Evolutionary conservation across 805 yeast species (phyloP), one percentile per base, ranked within the genome.

Genomic region (Starmerella roubikii): DNA sequence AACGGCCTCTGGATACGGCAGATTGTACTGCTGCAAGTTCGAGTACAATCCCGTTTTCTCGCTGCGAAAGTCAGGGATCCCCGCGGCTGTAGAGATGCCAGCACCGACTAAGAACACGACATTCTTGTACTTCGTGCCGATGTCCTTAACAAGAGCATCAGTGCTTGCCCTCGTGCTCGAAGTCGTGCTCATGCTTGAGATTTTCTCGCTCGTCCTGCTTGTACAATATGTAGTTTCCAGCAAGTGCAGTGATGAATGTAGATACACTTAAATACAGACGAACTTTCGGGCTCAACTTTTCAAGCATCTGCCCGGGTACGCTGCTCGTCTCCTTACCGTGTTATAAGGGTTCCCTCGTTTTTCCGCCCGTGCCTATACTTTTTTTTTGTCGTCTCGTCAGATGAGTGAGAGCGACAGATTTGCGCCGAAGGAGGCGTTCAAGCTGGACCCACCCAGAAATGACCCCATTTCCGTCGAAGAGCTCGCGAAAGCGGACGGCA

Each of bases 1-100:
- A 1, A 88, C 95, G 0, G 96, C 96, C 55, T 88, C 98, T 1
- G 96, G 91, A 55, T 73, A 85, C 5, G 97, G 97, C 35, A 88
- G 62, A 26, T 81, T 68, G 28, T 86, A 65, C 46, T 73, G 67
- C 38, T 53, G 53, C 37, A 88, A 63, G 55, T 88, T 88, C 46
- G 85, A 72, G 53, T 88, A 88, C 6, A 88, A 67, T 0, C 67
- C 67, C 1, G 97, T 88, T 31, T 74, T 71, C 1, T 96, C 96
- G 16, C 93, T 76, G 49, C 97, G 66, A 57, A 88, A 88, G 57
- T 88, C 98, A 0, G 97, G 98, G 33, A 86, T 88, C 0, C 97
- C 98, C 34, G 93, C 85, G 3, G 81, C 66, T 0, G 97, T 88
- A 2, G 95, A 83, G 29, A 85, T 76, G 1, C 98, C 98, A 0